Evolutionary conservation across 108 stramenopile genomes (phyloP).

Genomic region (Stephanodiscus minutulus): DNA sequence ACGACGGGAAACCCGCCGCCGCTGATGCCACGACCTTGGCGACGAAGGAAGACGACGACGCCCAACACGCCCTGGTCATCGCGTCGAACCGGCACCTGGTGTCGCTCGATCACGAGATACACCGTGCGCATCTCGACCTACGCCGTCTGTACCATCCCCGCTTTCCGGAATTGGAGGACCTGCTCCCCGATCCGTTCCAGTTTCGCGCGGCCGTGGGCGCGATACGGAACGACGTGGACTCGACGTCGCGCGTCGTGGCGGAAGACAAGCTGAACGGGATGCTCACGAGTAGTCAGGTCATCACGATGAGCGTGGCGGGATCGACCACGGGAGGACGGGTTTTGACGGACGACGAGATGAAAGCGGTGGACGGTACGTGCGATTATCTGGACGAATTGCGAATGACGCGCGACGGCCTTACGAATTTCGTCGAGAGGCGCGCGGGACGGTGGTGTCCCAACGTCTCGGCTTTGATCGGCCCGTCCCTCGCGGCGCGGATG

Average conservation of each 20-base stretch:
- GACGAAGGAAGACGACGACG: slow-evolving; percentile 52
- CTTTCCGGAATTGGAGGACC: slow-evolving; percentile 94
- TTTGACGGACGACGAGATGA: slow-evolving; percentile 65
- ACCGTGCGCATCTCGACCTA: slow-evolving; percentile 55
- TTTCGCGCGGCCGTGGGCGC: slow-evolving; percentile 84
- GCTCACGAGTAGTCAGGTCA: slow-evolving; percentile 83
- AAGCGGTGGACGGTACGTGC: slow-evolving; percentile 44
- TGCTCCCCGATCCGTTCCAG: slow-evolving; percentile 81
- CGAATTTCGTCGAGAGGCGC: slow-evolving; percentile 70
- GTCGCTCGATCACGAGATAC: slow-evolving; percentile 61
- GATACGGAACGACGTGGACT: slow-evolving; percentile 93
- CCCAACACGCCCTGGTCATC: slow-evolving; percentile 69
- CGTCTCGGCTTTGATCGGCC: slow-evolving; percentile 83
- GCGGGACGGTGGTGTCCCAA: slow-evolving; percentile 75
- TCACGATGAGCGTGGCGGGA: slow-evolving; percentile 92
- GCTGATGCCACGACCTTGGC: slow-evolving; percentile 8
- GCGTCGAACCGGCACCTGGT: slow-evolving; percentile 67
- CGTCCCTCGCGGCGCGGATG: slow-evolving; percentile 82
- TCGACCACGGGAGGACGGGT: slow-evolving; percentile 78
- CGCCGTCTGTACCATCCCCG: slow-evolving; percentile 65
- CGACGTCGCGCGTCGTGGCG: slow-evolving; percentile 47
- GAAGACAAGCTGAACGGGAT: slow-evolving; percentile 70
- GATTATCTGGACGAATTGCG: slow-evolving; percentile 66
- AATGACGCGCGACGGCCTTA: slow-evolving; percentile 53
- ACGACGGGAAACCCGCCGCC: slow-evolving; percentile 46